Base-by-base conservation (phyloP, 768 basidiomycete species). In the Coprinopsis cinerea region DNA sequence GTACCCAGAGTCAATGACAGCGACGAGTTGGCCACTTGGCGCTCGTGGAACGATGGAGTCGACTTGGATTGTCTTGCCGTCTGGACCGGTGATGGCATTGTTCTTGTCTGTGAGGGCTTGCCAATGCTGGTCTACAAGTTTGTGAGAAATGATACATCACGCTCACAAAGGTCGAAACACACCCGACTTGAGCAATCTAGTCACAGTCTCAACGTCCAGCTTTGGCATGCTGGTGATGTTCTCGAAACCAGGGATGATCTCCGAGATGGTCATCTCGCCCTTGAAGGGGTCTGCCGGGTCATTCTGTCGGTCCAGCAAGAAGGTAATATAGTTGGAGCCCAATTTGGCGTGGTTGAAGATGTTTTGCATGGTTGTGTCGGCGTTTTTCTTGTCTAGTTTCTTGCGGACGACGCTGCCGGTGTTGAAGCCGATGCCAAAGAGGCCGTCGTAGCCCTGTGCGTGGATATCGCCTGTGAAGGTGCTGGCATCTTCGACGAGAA, bases 351-450 rank as follows among this genome's bases (percentile, higher is more conserved):
- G 72, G 51, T 76, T 64, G 62, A 91, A 91, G 51, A 88, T 79
- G 55, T 73, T 76, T 57, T 79, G 77, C 14, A 91, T 69, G 11
- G 83, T 64, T 22, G 73, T 79, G 68, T 85, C 75, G 18, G 77
- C 86, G 5, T 72, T 58, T 47, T 60, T 55, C 7, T 64, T 66
- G 53, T 70, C 72, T 36, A 88, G 60, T 47, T 78, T 79, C 53
- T 80, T 71, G 50, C 71, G 74, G 53, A 90, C 77, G 35, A 76
- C 67, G 44, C 85, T 87, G 39, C 82, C 85, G 22, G 75, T 64
- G 67, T 86, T 86, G 25, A 87, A 87, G n/a, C 88, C 88, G 15
- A 90, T 76, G 20, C 88, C 88, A 24, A 90, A 68, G 17, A 90
- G 77, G 34, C 88, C 88, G 49, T 82, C 75, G 55, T 80, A 85